phyloP scores from a whole-genome alignment of 768 basidiomycete species.

The Boletus sensibilis region DNA sequence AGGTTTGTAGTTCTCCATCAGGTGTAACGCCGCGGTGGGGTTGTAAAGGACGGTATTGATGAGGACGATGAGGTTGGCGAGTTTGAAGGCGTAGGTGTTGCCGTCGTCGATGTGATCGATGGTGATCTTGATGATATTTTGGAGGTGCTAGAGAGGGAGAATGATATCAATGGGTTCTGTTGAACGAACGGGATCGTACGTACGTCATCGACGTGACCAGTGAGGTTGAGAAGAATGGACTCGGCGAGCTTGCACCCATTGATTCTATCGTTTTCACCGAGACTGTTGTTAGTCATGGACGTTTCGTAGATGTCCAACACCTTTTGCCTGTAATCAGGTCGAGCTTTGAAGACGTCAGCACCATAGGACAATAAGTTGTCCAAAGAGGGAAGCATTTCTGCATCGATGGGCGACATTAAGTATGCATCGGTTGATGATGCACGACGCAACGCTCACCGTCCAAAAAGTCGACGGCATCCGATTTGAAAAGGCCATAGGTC shows the following conservation, averaged over 20 bases:
- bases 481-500: constrained; percentile 80
- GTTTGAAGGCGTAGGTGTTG: constrained; percentile 60
- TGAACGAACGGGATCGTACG: constrained; percentile 22
- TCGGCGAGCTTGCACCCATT: constrained; percentile 86
- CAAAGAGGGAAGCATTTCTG: constrained; percentile 84
- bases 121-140: constrained; percentile 61
- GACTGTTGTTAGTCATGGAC: constrained; percentile 61
- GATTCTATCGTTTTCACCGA: constrained; percentile 82
- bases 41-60: constrained; percentile 85
- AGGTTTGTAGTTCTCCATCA: constrained; percentile 62
- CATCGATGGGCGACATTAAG: not conserved
- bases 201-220: constrained; percentile 78
- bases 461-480: constrained; percentile 81
- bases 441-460: constrained; percentile 52
- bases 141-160: constrained; percentile 49
- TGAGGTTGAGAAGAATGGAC: constrained; percentile 75
- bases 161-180: not conserved
- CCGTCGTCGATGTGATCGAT: constrained; percentile 58
- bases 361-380: constrained; percentile 91
- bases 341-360: constrained; percentile 67
- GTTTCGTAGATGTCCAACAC: constrained; percentile 81
- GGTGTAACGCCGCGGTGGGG: constrained; percentile 67
- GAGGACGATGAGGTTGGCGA: constrained; percentile 81
- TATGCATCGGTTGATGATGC: not conserved
- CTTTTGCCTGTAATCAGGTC: constrained; percentile 75